Base-by-base conservation (phyloP, 805 yeast species). In the Yarrowia alimentaria region DNA sequence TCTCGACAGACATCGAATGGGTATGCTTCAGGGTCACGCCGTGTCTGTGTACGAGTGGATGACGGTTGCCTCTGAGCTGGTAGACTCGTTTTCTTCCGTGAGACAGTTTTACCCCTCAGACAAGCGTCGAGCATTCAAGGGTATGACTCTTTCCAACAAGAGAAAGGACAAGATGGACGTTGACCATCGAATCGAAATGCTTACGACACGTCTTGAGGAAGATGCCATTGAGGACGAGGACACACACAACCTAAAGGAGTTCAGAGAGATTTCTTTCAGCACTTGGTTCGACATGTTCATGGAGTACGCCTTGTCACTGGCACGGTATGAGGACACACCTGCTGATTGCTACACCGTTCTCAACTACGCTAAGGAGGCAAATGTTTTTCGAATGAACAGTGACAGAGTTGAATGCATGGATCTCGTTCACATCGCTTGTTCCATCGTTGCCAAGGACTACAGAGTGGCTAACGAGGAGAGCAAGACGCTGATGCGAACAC, bases 281-380 rank as follows among this genome's bases (percentile, higher is more conserved):
- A 76, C 76, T 28, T 93, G 99, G 99, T 88, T 88, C 64, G 80
- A 77, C 55, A 69, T 91, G 6, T 86, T 89, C 60, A 82, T 89
- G 78, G 84, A 83, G 60, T 80, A 84, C 58, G 81, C 95, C 0
- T 64, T 91, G 26, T 73, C 81, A 18, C 73, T 84, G 43, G 81
- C 88, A 0, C 75, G 74, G 54, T 76, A 73, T 60, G 85, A 79
- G 53, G 70, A 73, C 47, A 69, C 72, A 1, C 80, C 79, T 18
- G 32, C 40, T 1, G 82, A 80, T 58, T 91, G 95, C 6, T 66
- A 76, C 38, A 77, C 82, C 35, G 78, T 88, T 4, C 72, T 86
- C 29, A 85, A 83, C 24, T 79, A 83, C 17, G 94, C 95, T 0
- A 78, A 75, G 61, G 80, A 80, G 48, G 85, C 89, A 3, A 85